Conservation (phyloP, 305 asterid species). For the Fraxinus latifolia region DNA sequence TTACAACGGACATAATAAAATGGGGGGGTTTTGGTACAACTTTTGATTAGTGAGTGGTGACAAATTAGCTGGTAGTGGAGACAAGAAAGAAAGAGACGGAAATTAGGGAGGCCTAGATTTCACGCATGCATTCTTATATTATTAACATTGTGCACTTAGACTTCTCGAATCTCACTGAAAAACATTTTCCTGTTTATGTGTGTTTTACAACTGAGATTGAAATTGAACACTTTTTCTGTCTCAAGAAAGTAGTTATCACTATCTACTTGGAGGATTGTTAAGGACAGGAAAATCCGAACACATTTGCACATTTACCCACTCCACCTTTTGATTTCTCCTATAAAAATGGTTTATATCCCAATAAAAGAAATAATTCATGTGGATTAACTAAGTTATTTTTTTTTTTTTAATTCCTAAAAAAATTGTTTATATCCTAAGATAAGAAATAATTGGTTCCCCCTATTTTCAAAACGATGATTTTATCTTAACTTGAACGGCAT, state of each 20-base stretch:
- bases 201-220: not conserved
- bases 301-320: slow-evolving; percentile 49
- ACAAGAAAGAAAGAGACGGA: slow-evolving; percentile 53
- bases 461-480: no score
- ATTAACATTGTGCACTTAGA: not conserved
- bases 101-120: slow-evolving; percentile 58
- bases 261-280: slow-evolving; percentile 42
- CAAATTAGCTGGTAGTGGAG: slow-evolving; percentile 47
- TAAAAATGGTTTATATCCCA: not conserved
- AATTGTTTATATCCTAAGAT: no score
- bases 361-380: not conserved
- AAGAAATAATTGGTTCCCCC: no score
- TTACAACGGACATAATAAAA: not conserved
- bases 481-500: no score
- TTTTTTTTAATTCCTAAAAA: no score
- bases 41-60: slow-evolving; percentile 16
- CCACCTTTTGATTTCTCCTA: slow-evolving; percentile 45
- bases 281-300: slow-evolving; percentile 52
- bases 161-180: slow-evolving; percentile 46
- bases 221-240: not conserved
- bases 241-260: slow-evolving; percentile 20
- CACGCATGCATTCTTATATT: slow-evolving; percentile 31
- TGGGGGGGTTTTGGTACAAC: slow-evolving; percentile 30
- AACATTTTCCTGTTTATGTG: slow-evolving; percentile 38
- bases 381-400: no score